Conservation (phyloP, 1,284 basidiomycete species). For the Leccinum angustisporum region DNA sequence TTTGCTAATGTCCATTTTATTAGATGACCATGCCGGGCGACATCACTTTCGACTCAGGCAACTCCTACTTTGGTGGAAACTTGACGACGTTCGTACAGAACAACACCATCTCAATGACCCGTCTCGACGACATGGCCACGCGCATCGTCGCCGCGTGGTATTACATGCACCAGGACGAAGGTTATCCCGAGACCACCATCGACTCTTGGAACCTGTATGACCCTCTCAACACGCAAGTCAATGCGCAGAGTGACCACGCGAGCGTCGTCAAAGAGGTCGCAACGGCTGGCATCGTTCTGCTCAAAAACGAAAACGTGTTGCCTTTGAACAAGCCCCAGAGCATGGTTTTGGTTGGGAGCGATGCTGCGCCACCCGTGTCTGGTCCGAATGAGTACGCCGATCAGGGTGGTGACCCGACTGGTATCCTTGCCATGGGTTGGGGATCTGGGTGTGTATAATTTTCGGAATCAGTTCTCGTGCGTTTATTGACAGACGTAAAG, state of each 20-base stretch:
- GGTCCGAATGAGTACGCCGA: slow-evolving; percentile 62
- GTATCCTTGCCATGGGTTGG: slow-evolving; percentile 64
- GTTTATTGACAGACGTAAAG: slow-evolving; percentile 20
- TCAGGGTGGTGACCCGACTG: slow-evolving; percentile 46
- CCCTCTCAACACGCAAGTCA: slow-evolving; percentile 50
- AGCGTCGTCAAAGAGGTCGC: slow-evolving; percentile 66
- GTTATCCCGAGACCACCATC: slow-evolving; percentile 55
- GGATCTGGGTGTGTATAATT: slow-evolving; percentile 46
- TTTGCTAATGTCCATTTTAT: slow-evolving; percentile 1
- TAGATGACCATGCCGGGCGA: slow-evolving; percentile 45
- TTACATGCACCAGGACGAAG: slow-evolving; percentile 54
- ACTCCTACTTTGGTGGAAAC: slow-evolving; percentile 47
- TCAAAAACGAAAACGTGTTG: slow-evolving; percentile 69
- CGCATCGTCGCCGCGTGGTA: slow-evolving; percentile 66
- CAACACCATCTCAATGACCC: slow-evolving; percentile 39
- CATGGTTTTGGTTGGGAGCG: slow-evolving; percentile 43
- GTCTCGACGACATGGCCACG: slow-evolving; percentile 68
- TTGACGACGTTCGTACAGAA: slow-evolving; percentile 38
- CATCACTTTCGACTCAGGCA: slow-evolving; percentile 29
- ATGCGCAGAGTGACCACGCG: slow-evolving; percentile 57
- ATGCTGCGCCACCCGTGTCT: slow-evolving; percentile 52
- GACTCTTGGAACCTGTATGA: slow-evolving; percentile 51
- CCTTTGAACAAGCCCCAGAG: slow-evolving; percentile 49
- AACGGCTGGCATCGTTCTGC: slow-evolving; percentile 67
- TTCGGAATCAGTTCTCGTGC: background rate